Percentiles rank a stretch among this genome's conserved stretches.
phyloP scores from a whole-genome alignment of 2,329 filamentous ascomycete genomes.

The Pseudogymnoascus sp. region DNA sequence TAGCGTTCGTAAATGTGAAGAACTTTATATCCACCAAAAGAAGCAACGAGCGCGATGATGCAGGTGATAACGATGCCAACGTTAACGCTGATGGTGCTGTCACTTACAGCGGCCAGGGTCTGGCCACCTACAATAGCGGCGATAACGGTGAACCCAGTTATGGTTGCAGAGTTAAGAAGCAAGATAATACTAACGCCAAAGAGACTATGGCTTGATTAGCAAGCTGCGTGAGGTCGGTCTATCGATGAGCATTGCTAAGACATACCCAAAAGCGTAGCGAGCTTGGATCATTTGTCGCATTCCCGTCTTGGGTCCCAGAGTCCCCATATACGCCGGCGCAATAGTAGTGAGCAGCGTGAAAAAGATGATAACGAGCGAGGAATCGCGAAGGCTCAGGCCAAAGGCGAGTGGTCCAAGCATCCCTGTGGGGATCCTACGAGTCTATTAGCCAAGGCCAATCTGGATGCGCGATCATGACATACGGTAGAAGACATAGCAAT shows the following conservation, averaged over 20 bases:
- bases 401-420: slow-evolving; percentile 52
- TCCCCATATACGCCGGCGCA: slow-evolving; percentile 50
- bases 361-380: slow-evolving; percentile 54
- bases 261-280: slow-evolving; percentile 52
- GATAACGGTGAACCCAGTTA: slow-evolving; percentile 57
- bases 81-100: slow-evolving; percentile 41
- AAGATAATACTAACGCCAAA: slow-evolving; percentile 54
- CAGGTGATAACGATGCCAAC: slow-evolving; percentile 56
- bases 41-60: slow-evolving; percentile 49
- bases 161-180: slow-evolving; percentile 54
- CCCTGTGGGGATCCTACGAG: slow-evolving; percentile 51
- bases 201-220: slow-evolving; percentile 31
- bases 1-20: slow-evolving; percentile 53
- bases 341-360: slow-evolving; percentile 50
- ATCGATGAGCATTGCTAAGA: not conserved
- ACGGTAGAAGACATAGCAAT: slow-evolving; percentile 52
- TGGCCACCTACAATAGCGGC: slow-evolving; percentile 55
- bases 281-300: slow-evolving; percentile 61
- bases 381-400: slow-evolving; percentile 49
- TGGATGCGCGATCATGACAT: slow-evolving; percentile 8
- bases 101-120: slow-evolving; percentile 47
- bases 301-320: slow-evolving; percentile 53
- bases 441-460: not conserved
- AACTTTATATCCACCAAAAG: slow-evolving; percentile 53
- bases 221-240: slow-evolving; percentile 13